A percentile compares a stretch with the other conserved stretches of the same genome.
Conservation (phyloP, 352 stramenopile genomes). For the Phytophthora pinifolia region DNA sequence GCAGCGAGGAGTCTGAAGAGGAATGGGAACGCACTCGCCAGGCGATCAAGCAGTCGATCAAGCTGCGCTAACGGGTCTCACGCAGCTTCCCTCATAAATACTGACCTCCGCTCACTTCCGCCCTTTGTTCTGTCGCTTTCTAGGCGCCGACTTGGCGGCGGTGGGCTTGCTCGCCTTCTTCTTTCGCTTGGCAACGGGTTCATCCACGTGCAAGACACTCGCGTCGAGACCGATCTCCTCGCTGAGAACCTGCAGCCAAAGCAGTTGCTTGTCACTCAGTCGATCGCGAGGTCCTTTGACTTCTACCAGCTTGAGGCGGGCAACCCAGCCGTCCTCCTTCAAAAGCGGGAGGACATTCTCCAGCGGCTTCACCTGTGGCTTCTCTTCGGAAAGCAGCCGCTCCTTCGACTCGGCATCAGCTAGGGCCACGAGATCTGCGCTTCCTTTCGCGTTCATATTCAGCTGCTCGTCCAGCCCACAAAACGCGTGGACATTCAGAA, state of each 20-base stretch:
- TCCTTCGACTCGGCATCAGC: conserved; percentile 3
- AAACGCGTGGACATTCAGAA: conserved; percentile 45
- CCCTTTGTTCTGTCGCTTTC: conserved; percentile 15
- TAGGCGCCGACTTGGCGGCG: conserved; percentile 12
- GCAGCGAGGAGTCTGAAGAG: conserved; percentile 18
- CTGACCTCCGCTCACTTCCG: conserved; percentile 11
- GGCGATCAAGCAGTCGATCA: conserved; percentile 29
- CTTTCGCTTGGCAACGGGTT: conserved; percentile 47
- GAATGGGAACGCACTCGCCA: conserved; percentile 44
- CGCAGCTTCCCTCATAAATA: conserved; percentile 10
- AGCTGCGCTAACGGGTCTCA: conserved; percentile 8
- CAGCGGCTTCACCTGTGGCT: conserved; percentile 15
- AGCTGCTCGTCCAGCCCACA: conserved; percentile 56
- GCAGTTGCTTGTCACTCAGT: conserved; percentile 80
- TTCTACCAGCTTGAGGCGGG: conserved; percentile 73
- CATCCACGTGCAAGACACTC: conserved; percentile 73
- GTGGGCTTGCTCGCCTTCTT: conserved; percentile 16
- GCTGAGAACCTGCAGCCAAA: conserved; percentile 74
- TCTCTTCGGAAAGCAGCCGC: conserved; percentile 5
- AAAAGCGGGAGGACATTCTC: conserved; percentile 23
- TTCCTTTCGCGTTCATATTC: conserved; percentile 45
- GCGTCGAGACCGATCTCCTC: conserved; percentile 53
- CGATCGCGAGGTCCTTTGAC: conserved; percentile 86
- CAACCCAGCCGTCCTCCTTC: conserved; percentile 14
- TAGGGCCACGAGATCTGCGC: neutral